Percentiles rank a stretch among this genome's conserved stretches.
Evolutionary conservation across 371 early-diverging fungal genomes (phyloP).

Genomic region (Circinella minor): DNA sequence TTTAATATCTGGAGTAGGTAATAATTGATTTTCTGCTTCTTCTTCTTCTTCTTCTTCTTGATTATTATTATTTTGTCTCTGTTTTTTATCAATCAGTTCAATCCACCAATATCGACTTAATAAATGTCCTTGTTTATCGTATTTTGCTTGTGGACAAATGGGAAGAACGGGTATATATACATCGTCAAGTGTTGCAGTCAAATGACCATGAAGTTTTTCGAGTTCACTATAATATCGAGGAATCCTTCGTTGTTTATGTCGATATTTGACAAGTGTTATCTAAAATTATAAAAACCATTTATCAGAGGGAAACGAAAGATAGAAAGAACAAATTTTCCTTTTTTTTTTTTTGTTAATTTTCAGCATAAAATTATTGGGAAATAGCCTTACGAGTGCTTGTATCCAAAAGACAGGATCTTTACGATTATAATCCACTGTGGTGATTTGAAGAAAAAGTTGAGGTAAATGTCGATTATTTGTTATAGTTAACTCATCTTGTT

Average conservation of each 20-base stretch:
- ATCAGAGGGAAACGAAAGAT: background rate
- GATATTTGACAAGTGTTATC: conserved; percentile 45
- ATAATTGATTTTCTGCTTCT: background rate
- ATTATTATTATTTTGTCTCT: background rate
- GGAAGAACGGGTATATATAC: conserved; percentile 44
- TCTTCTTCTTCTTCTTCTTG: background rate
- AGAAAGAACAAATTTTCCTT: background rate
- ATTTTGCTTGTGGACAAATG: conserved; percentile 37
- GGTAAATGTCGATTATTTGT: background rate
- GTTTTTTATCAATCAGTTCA: background rate
- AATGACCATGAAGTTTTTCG: conserved; percentile 33
- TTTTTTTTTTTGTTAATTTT: background rate
- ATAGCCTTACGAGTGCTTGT: conserved; percentile 35
- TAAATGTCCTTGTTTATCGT: conserved; percentile 34
- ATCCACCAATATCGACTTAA: conserved; percentile 46
- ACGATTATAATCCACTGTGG: conserved; percentile 49
- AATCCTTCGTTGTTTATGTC: conserved; percentile 44
- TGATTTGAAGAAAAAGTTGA: conserved; percentile 27
- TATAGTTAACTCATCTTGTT: conserved; percentile 8
- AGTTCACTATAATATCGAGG: conserved; percentile 52
- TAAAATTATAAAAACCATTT: conserved; percentile 8
- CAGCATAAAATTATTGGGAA: background rate
- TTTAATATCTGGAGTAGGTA: conserved; percentile 21
- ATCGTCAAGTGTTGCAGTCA: conserved; percentile 40
- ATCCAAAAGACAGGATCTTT: conserved; percentile 60